These are phyloP conservation scores for Pseudotsuga menziesii DNA, from an alignment of 75 land plant species.

Conservation along the genomic window DNA sequence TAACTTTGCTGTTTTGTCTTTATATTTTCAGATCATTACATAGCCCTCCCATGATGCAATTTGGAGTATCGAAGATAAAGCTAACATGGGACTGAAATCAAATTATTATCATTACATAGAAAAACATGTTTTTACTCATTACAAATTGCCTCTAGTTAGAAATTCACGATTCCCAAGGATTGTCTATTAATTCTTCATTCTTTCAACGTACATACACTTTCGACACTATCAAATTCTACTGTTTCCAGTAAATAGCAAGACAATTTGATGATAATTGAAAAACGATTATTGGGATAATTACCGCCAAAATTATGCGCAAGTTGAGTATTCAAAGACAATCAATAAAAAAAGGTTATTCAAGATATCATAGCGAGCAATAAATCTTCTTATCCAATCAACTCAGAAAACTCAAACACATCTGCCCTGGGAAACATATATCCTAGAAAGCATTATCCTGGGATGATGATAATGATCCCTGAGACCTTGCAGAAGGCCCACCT, in stretches of 20 bases:
- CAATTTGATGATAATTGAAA: no score
- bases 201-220: background rate
- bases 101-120: background rate
- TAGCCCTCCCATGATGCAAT: no score
- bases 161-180: background rate
- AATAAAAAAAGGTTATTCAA: no score
- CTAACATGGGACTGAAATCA: background rate
- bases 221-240: background rate
- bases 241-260: no score
- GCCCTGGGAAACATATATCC: no score
- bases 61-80: no score
- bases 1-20: no score
- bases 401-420: background rate
- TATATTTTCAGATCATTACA: no score
- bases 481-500: background rate
- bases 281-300: no score
- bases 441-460: background rate
- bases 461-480: conserved; percentile 1
- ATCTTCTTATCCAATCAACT: background rate
- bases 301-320: no score
- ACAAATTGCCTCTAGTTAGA: background rate
- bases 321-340: no score
- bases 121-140: background rate
- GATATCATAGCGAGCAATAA: no score
- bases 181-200: background rate